Evolutionary conservation across 1,139 yeast genomes (phyloP), one percentile per base, ranked within the genome.

Genomic region (Blastobotrys ciferrii): DNA sequence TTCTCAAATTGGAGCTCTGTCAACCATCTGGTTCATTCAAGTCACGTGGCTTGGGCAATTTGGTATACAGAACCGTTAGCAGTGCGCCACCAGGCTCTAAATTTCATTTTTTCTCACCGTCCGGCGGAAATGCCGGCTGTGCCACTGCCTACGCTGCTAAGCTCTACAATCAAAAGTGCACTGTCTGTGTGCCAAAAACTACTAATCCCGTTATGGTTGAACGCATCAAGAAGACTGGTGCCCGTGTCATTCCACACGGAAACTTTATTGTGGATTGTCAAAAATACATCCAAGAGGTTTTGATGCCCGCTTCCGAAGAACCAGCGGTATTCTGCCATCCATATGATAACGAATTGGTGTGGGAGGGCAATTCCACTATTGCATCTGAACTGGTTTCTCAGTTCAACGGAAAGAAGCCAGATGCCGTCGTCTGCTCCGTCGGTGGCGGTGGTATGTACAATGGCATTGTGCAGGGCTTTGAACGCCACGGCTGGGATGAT

Each of bases 51-150:
- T 58, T 68, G 12, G 71, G 72, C 11, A 58, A 65, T 50, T 61
- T 67, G 18, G 67, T 68, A 18, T 53, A 61, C 46, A 57, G 61
- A 42, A 62, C 67, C 0, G 52, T 65, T 20, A 32, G 49, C 14
- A 51, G 48, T 14, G 54, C 56, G 1, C 61, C 64, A 2, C 54
- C 53, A 14, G 63, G 49, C 4, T 55, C 60, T 19, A 59, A 64
- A 42, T 72, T 78, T 32, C 76, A 75, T 28, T 81, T 83, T 20
- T 79, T 77, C 58, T 75, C 85, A 1, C 81, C 87, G 12, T 81
- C 87, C 17, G 92, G 91, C n/a, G 91, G 92, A 1, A 84, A 84
- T 61, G 92, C 92, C 0, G 91, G 91, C 0, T 71, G 81, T 47
- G 91, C 89, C 1, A 86, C 87, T 2, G 87, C 88, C 0, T 76